Conservation (phyloP, 495 filamentous ascomycete genomes). For the Penicillium roqueforti region DNA sequence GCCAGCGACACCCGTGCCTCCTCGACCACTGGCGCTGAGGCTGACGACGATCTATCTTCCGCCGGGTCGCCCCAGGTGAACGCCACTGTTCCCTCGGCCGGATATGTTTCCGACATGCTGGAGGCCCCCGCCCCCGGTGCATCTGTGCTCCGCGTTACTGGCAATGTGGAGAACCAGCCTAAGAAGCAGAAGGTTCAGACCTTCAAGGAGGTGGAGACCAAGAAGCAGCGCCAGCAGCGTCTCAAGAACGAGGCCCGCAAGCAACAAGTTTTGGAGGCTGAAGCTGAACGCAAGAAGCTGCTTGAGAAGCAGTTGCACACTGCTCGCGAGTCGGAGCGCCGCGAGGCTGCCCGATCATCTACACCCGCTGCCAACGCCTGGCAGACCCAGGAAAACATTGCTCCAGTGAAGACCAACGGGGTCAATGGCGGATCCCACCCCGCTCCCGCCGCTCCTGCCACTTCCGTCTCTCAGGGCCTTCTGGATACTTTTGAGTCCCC, state of each 20-base stretch:
- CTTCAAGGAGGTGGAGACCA: constrained; percentile 60
- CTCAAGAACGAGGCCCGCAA: constrained; percentile 75
- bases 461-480: constrained; percentile 5
- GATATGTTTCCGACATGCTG: constrained; percentile 82
- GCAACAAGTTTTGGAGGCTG: constrained; percentile 64
- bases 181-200: constrained; percentile 62
- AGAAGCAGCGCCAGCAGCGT: constrained; percentile 87
- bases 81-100: constrained; percentile 47
- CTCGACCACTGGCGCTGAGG: constrained; percentile 74
- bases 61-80: constrained; percentile 53
- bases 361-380: constrained; percentile 60
- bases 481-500: constrained; percentile 18
- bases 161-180: constrained; percentile 53
- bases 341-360: constrained; percentile 65
- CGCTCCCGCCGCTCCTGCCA: constrained; percentile 29
- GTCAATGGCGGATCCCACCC: constrained; percentile 25
- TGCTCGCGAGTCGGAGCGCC: constrained; percentile 74
- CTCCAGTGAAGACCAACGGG: constrained; percentile 22
- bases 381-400: constrained; percentile 38
- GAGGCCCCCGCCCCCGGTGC: constrained; percentile 64
- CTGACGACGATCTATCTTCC: constrained; percentile 74
- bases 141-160: constrained; percentile 72
- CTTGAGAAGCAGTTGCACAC: constrained; percentile 76
- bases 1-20: constrained; percentile 45
- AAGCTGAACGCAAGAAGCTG: constrained; percentile 64